phyloP scores from a whole-genome alignment of 495 filamentous ascomycete genomes.

The Letharia columbiana region DNA sequence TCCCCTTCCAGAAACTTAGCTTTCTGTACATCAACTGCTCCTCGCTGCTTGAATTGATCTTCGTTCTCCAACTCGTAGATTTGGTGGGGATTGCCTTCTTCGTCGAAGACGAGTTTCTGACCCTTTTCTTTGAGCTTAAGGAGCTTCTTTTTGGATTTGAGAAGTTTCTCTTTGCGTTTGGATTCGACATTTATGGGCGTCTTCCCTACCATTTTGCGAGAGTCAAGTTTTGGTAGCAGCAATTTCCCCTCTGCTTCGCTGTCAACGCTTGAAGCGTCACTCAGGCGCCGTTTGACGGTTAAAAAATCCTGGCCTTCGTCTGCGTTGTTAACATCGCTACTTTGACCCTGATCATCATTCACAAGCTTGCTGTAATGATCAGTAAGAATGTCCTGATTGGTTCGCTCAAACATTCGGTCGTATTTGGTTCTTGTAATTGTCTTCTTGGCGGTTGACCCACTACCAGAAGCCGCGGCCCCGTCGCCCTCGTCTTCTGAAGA shows the following conservation, averaged over 20 bases:
- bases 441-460: conserved; percentile 36
- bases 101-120: conserved; percentile 80
- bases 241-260: not conserved
- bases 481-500: conserved; percentile 46
- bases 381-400: conserved; percentile 89
- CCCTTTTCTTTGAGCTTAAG: conserved; percentile 79
- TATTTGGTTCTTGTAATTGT: conserved; percentile 75
- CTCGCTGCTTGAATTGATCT: conserved; percentile 62
- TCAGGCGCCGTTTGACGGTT: conserved; percentile 74
- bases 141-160: conserved; percentile 89
- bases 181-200: conserved; percentile 72
- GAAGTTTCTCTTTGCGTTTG: conserved; percentile 83
- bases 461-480: conserved; percentile 40
- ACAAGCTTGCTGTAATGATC: conserved; percentile 85
- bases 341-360: conserved; percentile 46
- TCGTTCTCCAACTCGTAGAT: conserved; percentile 84
- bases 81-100: conserved; percentile 75
- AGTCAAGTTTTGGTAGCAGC: not conserved
- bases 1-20: conserved; percentile 68
- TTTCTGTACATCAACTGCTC: conserved; percentile 65
- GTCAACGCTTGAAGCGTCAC: conserved; percentile 34
- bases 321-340: conserved; percentile 38
- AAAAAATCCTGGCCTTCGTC: conserved; percentile 71
- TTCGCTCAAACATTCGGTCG: conserved; percentile 92
- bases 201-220: conserved; percentile 28